Conservation (phyloP, 2,329 filamentous ascomycete genomes). For the Dactylonectria estremocensis region DNA sequence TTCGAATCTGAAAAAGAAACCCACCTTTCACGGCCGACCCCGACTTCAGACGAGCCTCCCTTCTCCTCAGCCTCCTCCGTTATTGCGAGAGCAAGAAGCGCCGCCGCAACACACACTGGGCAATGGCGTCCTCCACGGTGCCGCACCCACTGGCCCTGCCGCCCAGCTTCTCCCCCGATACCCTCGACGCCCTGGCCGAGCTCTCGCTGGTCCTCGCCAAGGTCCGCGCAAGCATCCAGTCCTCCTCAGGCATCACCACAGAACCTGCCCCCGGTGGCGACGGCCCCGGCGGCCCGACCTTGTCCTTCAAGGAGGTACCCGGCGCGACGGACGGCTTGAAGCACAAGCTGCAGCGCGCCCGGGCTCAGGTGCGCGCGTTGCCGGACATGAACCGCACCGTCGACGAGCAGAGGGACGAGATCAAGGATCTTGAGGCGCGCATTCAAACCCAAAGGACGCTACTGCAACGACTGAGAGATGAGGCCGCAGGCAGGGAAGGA, state of each 20-base stretch:
- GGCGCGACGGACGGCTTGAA: constrained; percentile 84
- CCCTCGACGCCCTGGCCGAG: constrained; percentile 88
- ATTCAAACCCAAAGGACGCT: constrained; percentile 75
- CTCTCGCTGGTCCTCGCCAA: constrained; percentile 84
- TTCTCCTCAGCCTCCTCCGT: background rate
- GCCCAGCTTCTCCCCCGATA: constrained; percentile 81
- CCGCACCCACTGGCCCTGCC: constrained; percentile 67
- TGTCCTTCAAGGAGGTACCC: constrained; percentile 81
- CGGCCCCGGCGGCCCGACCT: constrained; percentile 54
- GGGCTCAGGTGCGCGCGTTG: constrained; percentile 74
- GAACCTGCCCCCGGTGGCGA: constrained; percentile 56
- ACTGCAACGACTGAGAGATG: constrained; percentile 66
- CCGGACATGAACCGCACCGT: constrained; percentile 79
- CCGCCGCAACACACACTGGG: constrained; percentile 31
- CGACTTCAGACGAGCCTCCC: background rate
- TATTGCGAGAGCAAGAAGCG: background rate
- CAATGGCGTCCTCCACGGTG: constrained; percentile 50
- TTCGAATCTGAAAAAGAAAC: background rate
- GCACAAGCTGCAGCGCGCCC: constrained; percentile 86
- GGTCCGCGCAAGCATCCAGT: constrained; percentile 70
- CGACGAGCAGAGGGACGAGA: constrained; percentile 80
- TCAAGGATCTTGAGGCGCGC: constrained; percentile 74
- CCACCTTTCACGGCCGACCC: background rate
- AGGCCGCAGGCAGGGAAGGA: constrained; percentile 57
- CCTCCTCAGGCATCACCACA: constrained; percentile 57